phyloP scores from a whole-genome alignment of 352 stramenopile genomes.

The Phytophthora ohioensis region DNA sequence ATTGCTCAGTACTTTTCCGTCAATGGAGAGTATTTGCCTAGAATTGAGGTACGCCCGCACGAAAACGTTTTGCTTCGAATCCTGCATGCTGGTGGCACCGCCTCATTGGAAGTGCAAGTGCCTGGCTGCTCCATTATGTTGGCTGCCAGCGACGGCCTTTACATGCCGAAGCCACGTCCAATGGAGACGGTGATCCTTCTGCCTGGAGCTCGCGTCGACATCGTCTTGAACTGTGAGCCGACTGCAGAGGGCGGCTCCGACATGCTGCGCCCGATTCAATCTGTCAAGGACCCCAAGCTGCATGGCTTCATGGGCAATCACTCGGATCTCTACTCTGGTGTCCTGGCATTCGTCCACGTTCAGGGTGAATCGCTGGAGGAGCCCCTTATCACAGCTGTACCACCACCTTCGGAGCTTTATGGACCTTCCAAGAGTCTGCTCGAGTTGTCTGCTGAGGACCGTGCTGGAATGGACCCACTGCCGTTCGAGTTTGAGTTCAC shows the following conservation, averaged over 20 bases:
- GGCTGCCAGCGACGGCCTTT: slow-evolving; percentile 68
- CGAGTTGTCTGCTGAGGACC: slow-evolving; percentile 40
- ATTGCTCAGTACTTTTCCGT: slow-evolving; percentile 72
- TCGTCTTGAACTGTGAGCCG: slow-evolving; percentile 67
- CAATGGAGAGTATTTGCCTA: slow-evolving; percentile 78
- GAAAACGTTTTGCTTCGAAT: slow-evolving; percentile 71
- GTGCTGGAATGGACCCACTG: slow-evolving; percentile 39
- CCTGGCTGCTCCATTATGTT: slow-evolving; percentile 67
- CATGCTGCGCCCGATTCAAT: slow-evolving; percentile 65
- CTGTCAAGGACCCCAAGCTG: slow-evolving; percentile 46
- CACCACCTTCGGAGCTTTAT: slow-evolving; percentile 55
- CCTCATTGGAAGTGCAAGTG: slow-evolving; percentile 64
- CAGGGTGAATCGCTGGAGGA: slow-evolving; percentile 42
- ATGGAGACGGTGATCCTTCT: slow-evolving; percentile 60
- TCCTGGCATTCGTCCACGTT: slow-evolving; percentile 73
- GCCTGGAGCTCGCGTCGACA: slow-evolving; percentile 63
- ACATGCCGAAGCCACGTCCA: slow-evolving; percentile 48
- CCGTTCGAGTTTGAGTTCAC: slow-evolving; percentile 71
- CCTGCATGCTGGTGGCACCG: slow-evolving; percentile 65
- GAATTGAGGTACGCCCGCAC: slow-evolving; percentile 57
- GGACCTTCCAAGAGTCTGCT: slow-evolving; percentile 48
- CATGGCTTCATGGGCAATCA: slow-evolving; percentile 60
- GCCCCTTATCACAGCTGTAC: slow-evolving; percentile 40
- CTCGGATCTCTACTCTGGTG: slow-evolving; percentile 67
- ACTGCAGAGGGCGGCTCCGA: slow-evolving; percentile 35